Base-by-base conservation (phyloP, 305 asterid genomes). In the Fraxinus ornus region DNA sequence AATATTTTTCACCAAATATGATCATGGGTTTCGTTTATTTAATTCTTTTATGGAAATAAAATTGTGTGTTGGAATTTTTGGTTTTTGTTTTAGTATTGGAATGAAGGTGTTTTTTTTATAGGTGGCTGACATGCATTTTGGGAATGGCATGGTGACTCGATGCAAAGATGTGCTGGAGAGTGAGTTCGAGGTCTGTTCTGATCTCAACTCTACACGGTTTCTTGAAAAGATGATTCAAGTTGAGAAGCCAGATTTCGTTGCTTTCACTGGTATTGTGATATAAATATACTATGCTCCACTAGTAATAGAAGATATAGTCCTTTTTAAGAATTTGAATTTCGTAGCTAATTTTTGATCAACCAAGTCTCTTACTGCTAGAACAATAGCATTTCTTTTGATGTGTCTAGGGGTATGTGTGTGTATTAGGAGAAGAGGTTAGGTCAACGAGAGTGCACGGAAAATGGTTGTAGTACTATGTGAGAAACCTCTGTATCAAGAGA, bases 71-170 rank as follows among this genome's bases (percentile, higher is more conserved):
- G 17, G 19, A 49, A 35, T 52, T 55, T 21, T 70, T 79, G 10
- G 21, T 36, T 32, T 64, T 77, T 49, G 41, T 62, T 60, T 85
- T 26, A 24, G 22, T 30, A 39, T 22, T 28, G 82, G 36, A 17
- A 33, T 41, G 72, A 35, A 32, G 73, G 41, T 78, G 30, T 4
- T 32, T 10, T 9, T 32, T 81, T 33, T 32, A 70, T 75, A 93
- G 98, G 99, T 94, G 57, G 99, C 99, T 28, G 99, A 95, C 92
- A 92, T 94, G 98, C 99, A 95, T 85, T 93, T 88, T 33, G 99
- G 99, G 71, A 95, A 94, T 84, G 98, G 99, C 81, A 83, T 85
- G 88, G 37, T 90, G 86, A 95, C 97, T 84, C 92, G 95, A 74
- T 95, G 99, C 85, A 88, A 97, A 77, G 99, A 95, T 52, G 98